Percentiles rank a stretch among this genome's conserved stretches.
Conservation (phyloP, 305 asterid genomes). For the Plantago coronopus region DNA sequence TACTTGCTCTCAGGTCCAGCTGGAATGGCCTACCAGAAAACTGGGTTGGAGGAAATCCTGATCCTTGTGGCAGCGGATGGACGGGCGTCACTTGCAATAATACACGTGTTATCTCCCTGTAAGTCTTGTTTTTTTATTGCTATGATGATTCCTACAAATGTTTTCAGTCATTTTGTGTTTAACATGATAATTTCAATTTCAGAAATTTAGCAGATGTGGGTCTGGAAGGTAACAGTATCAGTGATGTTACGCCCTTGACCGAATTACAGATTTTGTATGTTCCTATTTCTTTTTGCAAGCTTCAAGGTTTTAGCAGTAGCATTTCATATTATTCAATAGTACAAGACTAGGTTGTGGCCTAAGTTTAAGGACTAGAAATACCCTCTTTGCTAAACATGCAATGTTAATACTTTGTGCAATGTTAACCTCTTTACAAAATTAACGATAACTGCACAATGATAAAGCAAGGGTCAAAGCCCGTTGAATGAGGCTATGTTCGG, state of each 20-base stretch:
- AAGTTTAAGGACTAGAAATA: no score
- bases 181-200: constrained; percentile 24
- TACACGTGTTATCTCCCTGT: constrained; percentile 52
- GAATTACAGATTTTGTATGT: constrained; percentile 56
- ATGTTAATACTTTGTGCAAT: no score
- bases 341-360: no score
- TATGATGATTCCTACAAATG: constrained; percentile 9
- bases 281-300: constrained; percentile 12
- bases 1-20: constrained; percentile 36
- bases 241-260: constrained; percentile 61
- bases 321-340: background rate
- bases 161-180: background rate
- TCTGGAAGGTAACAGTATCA: constrained; percentile 48
- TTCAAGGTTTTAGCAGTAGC: background rate
- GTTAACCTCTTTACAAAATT: no score
- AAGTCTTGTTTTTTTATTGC: constrained; percentile 24
- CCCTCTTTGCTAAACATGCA: no score
- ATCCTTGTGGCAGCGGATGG: constrained; percentile 54
- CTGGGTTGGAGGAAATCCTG: constrained; percentile 56
- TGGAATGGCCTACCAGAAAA: constrained; percentile 49
- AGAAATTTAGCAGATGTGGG: constrained; percentile 61
- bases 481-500: no score
- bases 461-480: no score
- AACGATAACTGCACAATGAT: no score
- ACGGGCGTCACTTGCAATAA: constrained; percentile 39